Conservation (phyloP, 2,329 filamentous ascomycete species). For the Anisogramma anomala region DNA sequence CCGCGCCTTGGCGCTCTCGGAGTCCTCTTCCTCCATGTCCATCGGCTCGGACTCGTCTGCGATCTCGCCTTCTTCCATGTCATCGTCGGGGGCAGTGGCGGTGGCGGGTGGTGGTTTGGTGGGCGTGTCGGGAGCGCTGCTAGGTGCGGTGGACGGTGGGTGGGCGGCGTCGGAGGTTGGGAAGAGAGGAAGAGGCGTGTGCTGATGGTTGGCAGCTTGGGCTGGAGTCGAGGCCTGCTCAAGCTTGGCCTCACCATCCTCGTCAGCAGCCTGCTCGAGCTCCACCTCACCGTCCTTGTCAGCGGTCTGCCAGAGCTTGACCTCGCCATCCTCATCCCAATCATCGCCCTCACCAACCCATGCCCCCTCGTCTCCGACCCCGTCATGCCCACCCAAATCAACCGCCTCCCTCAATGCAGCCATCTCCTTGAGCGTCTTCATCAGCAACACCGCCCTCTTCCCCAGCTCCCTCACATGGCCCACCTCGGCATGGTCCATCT, state of each 20-base stretch:
- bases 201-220: not conserved
- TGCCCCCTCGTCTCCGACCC: conserved; percentile 30
- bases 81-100: conserved; percentile 14
- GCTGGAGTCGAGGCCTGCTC: conserved; percentile 2
- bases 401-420: conserved; percentile 33
- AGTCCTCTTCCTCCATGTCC: conserved; percentile 25
- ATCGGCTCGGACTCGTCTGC: conserved; percentile 20
- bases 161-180: not conserved
- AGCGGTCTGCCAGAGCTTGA: conserved; percentile 25
- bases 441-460: conserved; percentile 57
- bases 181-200: not conserved
- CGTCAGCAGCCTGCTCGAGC: conserved; percentile 27
- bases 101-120: conserved; percentile 20
- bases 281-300: conserved; percentile 30
- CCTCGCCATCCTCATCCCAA: conserved; percentile 22
- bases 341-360: conserved; percentile 28
- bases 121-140: conserved; percentile 15
- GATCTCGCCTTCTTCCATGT: conserved; percentile 29
- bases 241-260: conserved; percentile 18
- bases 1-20: conserved; percentile 37
- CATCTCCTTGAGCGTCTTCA: conserved; percentile 42
- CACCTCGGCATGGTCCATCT: conserved; percentile 64
- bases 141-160: too few relatives aligned
- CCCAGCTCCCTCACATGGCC: conserved; percentile 68
- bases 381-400: conserved; percentile 26